phyloP scores from a whole-genome alignment of 2,329 filamentous ascomycete species.

The Xylaria sp. region DNA sequence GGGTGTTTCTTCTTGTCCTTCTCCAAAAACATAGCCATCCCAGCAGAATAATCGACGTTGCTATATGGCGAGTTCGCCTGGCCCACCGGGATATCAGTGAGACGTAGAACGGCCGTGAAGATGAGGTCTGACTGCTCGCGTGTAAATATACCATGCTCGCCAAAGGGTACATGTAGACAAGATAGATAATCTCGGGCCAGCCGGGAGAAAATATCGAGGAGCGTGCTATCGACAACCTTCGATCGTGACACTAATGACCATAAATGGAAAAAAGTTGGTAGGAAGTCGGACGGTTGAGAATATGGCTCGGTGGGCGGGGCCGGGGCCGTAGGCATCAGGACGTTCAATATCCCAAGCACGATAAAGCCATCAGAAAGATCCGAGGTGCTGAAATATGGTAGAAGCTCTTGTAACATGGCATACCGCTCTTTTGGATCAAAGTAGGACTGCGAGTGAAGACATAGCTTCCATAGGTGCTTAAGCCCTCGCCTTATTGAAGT shows the following conservation, averaged over 20 bases:
- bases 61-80: conserved; percentile 95
- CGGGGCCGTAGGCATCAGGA: conserved; percentile 86
- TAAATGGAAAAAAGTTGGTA: conserved; percentile 95
- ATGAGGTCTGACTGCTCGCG: conserved; percentile 91
- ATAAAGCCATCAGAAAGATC: conserved; percentile 93
- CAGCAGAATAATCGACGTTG: conserved; percentile 82
- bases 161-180: conserved; percentile 80
- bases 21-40: conserved; percentile 86
- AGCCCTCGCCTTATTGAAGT: conserved; percentile 64
- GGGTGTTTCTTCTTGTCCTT: conserved; percentile 95
- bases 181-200: conserved; percentile 85
- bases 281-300: conserved; percentile 86
- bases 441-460: conserved; percentile 89
- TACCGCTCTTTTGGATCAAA: conserved; percentile 90
- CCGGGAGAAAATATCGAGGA: conserved; percentile 89
- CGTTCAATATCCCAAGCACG: conserved; percentile 86
- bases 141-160: conserved; percentile 89
- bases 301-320: conserved; percentile 76
- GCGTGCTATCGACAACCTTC: conserved; percentile 84
- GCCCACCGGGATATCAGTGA: conserved; percentile 95
- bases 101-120: conserved; percentile 87
- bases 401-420: conserved; percentile 81
- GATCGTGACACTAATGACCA: conserved; percentile 95
- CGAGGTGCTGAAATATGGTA: conserved; percentile 92
- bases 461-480: conserved; percentile 84